Conservation (phyloP, 2,329 filamentous ascomycete genomes). For the Aspergillus sp. region DNA sequence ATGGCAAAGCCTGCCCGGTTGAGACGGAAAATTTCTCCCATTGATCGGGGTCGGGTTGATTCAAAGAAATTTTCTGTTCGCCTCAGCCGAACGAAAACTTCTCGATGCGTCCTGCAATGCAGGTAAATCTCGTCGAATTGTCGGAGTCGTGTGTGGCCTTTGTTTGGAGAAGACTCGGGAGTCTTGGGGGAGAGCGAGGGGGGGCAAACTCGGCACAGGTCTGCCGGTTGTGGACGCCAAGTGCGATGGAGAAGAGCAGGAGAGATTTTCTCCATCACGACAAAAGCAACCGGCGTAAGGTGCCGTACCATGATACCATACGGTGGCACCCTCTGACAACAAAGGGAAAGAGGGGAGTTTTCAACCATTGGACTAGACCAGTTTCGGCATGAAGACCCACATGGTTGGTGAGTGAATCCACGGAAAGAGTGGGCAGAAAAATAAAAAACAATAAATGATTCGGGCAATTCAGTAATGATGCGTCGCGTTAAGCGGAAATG, state of each 20-base stretch:
- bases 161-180: constrained; percentile 8
- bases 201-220: constrained; percentile 23
- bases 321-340: constrained; percentile 9
- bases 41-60: background rate
- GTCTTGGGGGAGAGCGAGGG: constrained; percentile 11
- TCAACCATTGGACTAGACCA: constrained; percentile 13
- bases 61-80: background rate
- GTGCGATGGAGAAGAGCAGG: constrained; percentile 7
- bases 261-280: constrained; percentile 15
- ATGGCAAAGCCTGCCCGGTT: too few species aligned
- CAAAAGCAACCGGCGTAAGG: constrained; percentile 17
- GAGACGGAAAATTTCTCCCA: constrained; percentile 1
- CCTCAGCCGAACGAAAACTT: background rate
- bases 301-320: constrained; percentile 11
- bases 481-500: constrained; percentile 22
- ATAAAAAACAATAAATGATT: constrained; percentile 11
- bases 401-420: constrained; percentile 15
- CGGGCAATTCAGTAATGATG: constrained; percentile 7
- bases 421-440: constrained; percentile 13
- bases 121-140: background rate
- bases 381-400: constrained; percentile 11
- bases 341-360: constrained; percentile 23
- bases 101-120: too few species aligned
- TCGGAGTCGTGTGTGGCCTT: background rate
- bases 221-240: constrained; percentile 21